These are phyloP conservation scores for Rhizoclosmatium globosum DNA, from an alignment of 192 early-diverging fungal genomes.

Conservation along the genomic window DNA sequence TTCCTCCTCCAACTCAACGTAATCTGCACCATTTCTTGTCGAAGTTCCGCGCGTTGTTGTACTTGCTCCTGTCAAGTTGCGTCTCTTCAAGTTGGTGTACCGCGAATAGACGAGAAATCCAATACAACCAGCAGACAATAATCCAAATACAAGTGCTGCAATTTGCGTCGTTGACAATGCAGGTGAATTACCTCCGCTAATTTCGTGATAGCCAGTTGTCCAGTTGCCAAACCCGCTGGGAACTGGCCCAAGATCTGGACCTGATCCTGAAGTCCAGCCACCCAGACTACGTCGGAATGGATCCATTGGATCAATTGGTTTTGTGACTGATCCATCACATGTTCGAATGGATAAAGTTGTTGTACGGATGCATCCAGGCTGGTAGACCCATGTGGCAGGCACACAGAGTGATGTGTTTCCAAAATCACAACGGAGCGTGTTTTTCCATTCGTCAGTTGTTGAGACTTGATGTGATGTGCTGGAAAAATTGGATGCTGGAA, in stretches of 20 bases:
- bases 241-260: neutral
- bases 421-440: constrained; percentile 13
- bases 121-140: neutral
- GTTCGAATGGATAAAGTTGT: neutral
- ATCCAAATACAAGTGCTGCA: neutral
- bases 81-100: neutral
- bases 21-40: neutral
- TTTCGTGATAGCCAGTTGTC: neutral
- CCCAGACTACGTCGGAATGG: neutral
- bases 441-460: constrained; percentile 9
- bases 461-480: neutral
- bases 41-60: neutral
- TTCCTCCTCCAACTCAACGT: neutral
- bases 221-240: neutral
- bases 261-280: neutral
- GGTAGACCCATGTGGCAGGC: constrained; percentile 4
- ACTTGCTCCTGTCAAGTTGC: neutral
- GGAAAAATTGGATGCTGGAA: neutral
- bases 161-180: neutral
- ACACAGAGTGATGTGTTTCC: constrained; percentile 14
- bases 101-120: neutral
- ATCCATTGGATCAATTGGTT: constrained; percentile 22
- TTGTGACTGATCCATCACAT: neutral
- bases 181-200: neutral
- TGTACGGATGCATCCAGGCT: constrained; percentile 21